These are phyloP conservation scores for Pseudogymnoascus sp. DNA, from an alignment of 2,329 filamentous ascomycete species.

Conservation along the genomic window DNA sequence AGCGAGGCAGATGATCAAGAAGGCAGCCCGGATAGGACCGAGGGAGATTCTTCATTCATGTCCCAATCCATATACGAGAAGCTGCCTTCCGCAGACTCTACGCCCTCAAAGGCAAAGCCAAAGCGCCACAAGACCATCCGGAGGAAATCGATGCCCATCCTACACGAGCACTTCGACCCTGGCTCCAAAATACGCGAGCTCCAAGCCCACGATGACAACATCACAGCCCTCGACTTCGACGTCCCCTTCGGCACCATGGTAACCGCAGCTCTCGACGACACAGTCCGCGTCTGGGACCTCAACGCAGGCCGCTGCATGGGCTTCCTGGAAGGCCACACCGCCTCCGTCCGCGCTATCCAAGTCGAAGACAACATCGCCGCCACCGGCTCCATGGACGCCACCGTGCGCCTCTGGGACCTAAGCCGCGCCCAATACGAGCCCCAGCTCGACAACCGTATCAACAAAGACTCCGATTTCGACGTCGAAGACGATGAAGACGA, in stretches of 20 bases:
- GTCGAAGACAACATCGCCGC: conserved; percentile 94
- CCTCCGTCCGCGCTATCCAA: conserved; percentile 85
- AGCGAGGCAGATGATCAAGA: conserved; percentile 47
- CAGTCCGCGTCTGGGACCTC: conserved; percentile 91
- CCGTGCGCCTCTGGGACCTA: conserved; percentile 90
- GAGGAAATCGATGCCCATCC: conserved; percentile 81
- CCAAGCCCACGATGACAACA: conserved; percentile 76
- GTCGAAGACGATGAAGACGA: conserved; percentile 54
- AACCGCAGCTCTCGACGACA: conserved; percentile 85
- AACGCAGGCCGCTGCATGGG: conserved; percentile 91
- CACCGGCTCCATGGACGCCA: conserved; percentile 90
- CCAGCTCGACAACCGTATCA: conserved; percentile 43
- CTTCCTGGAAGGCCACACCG: conserved; percentile 84
- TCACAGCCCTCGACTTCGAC: conserved; percentile 92
- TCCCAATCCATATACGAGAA: conserved; percentile 97
- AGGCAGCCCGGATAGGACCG: conserved; percentile 32
- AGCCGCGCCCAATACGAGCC: conserved; percentile 81
- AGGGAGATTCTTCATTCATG: conserved; percentile 67
- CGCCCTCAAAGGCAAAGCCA: conserved; percentile 43
- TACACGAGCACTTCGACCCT: conserved; percentile 91
- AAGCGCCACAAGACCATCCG: conserved; percentile 52
- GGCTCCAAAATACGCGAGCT: conserved; percentile 84
- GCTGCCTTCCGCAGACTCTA: conserved; percentile 52
- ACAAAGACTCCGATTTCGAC: conserved; percentile 50
- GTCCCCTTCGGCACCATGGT: conserved; percentile 95